Percentiles rank a stretch among this genome's conserved stretches.
Conservation (phyloP, 1,139 yeast species). For the Groenewaldozyma sp. region DNA sequence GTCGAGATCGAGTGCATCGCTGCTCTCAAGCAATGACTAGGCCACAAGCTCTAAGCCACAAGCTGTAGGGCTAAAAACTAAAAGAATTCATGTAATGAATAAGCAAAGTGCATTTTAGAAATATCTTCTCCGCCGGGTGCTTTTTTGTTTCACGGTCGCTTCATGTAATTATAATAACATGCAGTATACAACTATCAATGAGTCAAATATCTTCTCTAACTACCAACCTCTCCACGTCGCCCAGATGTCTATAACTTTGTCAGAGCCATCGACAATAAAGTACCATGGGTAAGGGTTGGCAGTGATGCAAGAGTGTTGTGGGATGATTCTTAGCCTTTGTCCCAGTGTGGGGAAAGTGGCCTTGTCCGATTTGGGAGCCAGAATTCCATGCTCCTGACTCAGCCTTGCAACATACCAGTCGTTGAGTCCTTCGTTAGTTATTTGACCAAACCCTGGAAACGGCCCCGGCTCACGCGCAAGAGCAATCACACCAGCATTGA, state of each 20-base stretch:
- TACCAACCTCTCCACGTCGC: constrained; percentile 58
- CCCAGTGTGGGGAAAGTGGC: constrained; percentile 38
- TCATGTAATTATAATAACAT: no score
- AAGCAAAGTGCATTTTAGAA: no score
- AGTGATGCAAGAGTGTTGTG: constrained; percentile 71
- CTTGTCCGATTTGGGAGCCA: constrained; percentile 41
- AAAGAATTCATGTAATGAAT: no score
- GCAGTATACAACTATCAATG: no score
- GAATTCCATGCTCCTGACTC: constrained; percentile 50
- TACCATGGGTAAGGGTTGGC: constrained; percentile 57
- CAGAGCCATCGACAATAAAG: constrained; percentile 41
- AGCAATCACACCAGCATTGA: constrained; percentile 68
- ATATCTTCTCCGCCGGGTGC: no score
- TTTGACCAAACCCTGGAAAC: constrained; percentile 39
- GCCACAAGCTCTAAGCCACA: no score
- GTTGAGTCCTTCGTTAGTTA: constrained; percentile 34
- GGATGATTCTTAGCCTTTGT: constrained; percentile 45
- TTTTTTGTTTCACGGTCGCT: no score
- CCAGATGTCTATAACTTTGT: constrained; percentile 57
- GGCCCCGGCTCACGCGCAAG: constrained; percentile 53
- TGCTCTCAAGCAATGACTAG: constrained; percentile 13
- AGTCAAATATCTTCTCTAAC: no score
- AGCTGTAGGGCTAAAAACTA: no score
- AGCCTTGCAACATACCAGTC: constrained; percentile 45
- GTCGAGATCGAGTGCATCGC: constrained; percentile 33